phyloP scores from a whole-genome alignment of 352 stramenopile species.

The Pythium periplocum region DNA sequence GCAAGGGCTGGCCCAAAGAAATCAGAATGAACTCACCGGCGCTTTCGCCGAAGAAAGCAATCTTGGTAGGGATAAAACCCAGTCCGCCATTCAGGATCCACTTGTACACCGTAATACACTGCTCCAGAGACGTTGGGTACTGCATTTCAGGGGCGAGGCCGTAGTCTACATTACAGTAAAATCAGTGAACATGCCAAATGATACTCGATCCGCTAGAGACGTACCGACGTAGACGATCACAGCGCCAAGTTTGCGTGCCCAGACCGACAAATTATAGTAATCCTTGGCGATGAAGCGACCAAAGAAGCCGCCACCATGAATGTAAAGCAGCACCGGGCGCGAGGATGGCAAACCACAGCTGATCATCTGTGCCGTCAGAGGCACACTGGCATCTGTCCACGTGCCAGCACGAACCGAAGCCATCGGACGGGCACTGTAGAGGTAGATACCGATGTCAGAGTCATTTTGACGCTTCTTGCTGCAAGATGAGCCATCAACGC shows the following conservation, averaged over 20 bases:
- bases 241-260: slow-evolving; percentile 59
- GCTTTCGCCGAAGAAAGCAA: slow-evolving; percentile 82
- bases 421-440: slow-evolving; percentile 68
- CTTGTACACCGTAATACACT: slow-evolving; percentile 84
- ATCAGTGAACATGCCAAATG: slow-evolving; percentile 7
- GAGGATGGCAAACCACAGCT: slow-evolving; percentile 58
- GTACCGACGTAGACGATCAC: slow-evolving; percentile 86
- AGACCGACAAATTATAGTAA: slow-evolving; percentile 67
- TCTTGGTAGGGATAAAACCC: slow-evolving; percentile 59
- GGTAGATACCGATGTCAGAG: slow-evolving; percentile 62
- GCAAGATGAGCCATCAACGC: slow-evolving; percentile 30
- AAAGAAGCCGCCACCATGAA: slow-evolving; percentile 86
- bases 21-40: slow-evolving; percentile 35
- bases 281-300: slow-evolving; percentile 86
- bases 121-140: slow-evolving; percentile 72
- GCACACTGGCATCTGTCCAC: slow-evolving; percentile 53
- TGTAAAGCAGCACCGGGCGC: slow-evolving; percentile 76
- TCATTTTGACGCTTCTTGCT: slow-evolving; percentile 27
- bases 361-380: slow-evolving; percentile 61
- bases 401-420: slow-evolving; percentile 54
- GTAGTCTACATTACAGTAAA: slow-evolving; percentile 53
- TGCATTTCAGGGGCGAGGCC: slow-evolving; percentile 74
- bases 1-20: too few relatives aligned
- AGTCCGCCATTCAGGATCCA: slow-evolving; percentile 71
- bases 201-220: slow-evolving; percentile 7